Evolutionary conservation across 1,284 basidiomycete species (phyloP).

Genomic region (Tremellales sp.): DNA sequence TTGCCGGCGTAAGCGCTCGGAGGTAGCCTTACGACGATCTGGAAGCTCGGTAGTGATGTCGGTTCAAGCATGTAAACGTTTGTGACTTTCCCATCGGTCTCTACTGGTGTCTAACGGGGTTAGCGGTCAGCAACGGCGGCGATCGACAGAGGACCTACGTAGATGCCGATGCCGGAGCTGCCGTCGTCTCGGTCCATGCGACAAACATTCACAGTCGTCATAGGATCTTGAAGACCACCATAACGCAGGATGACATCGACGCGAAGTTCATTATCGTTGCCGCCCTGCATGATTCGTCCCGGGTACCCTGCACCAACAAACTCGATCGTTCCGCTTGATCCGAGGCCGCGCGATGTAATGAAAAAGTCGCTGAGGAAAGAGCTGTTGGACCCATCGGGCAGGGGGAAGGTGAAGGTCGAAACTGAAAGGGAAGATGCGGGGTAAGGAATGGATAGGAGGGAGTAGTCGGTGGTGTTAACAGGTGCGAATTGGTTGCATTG

Average conservation of each 20-base stretch:
- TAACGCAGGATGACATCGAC: constrained; percentile 43
- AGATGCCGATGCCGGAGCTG: constrained; percentile 41
- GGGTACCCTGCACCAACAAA: constrained; percentile 40
- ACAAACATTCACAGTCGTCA: constrained; percentile 34
- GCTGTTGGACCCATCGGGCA: constrained; percentile 11
- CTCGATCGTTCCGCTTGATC: constrained; percentile 39
- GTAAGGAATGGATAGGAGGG: constrained; percentile 30
- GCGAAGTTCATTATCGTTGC: constrained; percentile 28
- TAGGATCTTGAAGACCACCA: constrained; percentile 20
- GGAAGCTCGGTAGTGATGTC: constrained; percentile 28
- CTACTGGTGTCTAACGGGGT: constrained; percentile 23
- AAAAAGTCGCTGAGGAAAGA: constrained; percentile 24
- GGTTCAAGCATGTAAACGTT: constrained; percentile 34
- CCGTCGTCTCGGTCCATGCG: constrained; percentile 28
- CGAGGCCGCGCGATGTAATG: constrained; percentile 39
- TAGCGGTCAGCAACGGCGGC: not conserved
- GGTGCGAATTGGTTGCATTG: constrained; percentile 34
- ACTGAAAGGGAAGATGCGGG: constrained; percentile 21
- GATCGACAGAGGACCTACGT: constrained; percentile 28
- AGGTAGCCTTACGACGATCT: constrained; percentile 38
- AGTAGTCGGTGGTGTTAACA: constrained; percentile 23
- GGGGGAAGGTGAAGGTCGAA: constrained; percentile 33
- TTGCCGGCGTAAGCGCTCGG: constrained; percentile 17
- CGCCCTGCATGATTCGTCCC: constrained; percentile 23
- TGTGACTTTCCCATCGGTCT: constrained; percentile 34